phyloP scores from a whole-genome alignment of 495 filamentous ascomycete species.

The Aspergillus sparsus region DNA sequence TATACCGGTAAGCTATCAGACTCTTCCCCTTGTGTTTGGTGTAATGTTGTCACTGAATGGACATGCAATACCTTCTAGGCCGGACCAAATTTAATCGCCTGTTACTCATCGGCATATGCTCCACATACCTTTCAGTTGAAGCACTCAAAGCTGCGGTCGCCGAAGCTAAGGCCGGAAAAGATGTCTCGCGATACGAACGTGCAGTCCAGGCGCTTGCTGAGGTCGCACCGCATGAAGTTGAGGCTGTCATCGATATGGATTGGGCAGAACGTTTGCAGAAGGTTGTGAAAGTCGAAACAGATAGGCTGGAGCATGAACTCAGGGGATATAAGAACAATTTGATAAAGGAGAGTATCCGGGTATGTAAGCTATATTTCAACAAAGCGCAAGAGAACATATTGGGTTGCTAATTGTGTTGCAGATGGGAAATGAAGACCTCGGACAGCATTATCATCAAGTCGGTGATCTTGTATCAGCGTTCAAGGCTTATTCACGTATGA shows the following conservation, averaged over 20 bases:
- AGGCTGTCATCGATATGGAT: constrained; percentile 62
- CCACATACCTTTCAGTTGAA: constrained; percentile 73
- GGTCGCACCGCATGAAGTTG: constrained; percentile 65
- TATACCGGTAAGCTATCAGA: constrained; percentile 68
- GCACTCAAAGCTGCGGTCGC: constrained; percentile 74
- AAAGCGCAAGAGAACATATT: background rate
- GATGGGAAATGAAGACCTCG: constrained; percentile 79
- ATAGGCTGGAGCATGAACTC: constrained; percentile 76
- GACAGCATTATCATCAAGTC: constrained; percentile 63
- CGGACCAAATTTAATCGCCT: constrained; percentile 78
- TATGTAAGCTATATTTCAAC: constrained; percentile 42
- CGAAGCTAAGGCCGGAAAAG: constrained; percentile 76
- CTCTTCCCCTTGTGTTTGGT: background rate
- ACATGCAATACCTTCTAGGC: constrained; percentile 45
- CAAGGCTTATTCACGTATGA: constrained; percentile 72
- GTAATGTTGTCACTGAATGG: background rate
- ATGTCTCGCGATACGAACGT: constrained; percentile 68
- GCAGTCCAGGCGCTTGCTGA: constrained; percentile 64
- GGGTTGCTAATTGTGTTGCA: constrained; percentile 32
- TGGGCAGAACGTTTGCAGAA: constrained; percentile 69
- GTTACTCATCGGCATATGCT: constrained; percentile 75
- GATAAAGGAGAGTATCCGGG: constrained; percentile 95
- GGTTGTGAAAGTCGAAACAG: constrained; percentile 64
- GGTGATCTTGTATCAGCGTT: constrained; percentile 62
- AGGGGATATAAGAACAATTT: constrained; percentile 96